phyloP scores from a whole-genome alignment of 2,329 filamentous ascomycete species.

The Lasiodiplodia gonubiensis region DNA sequence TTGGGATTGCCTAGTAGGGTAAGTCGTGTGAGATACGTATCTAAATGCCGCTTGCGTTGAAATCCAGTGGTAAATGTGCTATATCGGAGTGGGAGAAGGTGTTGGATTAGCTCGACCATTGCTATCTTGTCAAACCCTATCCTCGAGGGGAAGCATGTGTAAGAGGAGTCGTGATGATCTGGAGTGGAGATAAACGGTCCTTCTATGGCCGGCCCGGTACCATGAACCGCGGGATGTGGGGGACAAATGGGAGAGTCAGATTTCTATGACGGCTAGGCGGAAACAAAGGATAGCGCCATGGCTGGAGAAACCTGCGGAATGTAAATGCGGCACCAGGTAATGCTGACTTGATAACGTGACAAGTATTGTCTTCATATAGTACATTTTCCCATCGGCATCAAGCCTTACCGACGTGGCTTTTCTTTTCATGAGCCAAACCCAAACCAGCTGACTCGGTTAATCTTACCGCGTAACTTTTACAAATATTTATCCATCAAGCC shows the following conservation, averaged over 20 bases:
- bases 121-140: too few relatives aligned
- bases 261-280: background rate
- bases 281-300: background rate
- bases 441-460: background rate
- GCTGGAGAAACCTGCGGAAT: background rate
- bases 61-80: too few relatives aligned
- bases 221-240: background rate
- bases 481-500: constrained; percentile 17
- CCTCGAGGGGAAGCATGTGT: background rate
- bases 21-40: too few relatives aligned
- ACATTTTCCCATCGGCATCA: background rate
- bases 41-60: too few relatives aligned
- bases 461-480: background rate
- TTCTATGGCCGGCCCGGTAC: background rate
- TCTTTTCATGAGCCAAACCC: background rate
- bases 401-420: background rate
- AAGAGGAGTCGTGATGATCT: background rate
- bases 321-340: background rate
- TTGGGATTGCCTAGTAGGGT: background rate
- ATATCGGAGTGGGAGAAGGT: too few relatives aligned
- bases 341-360: background rate
- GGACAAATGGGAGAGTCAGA: background rate
- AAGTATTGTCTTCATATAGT: background rate
- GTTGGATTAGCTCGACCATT: too few relatives aligned
- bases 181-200: background rate